Evolutionary conservation across 2,329 filamentous ascomycete species (phyloP), one percentile per base, ranked within the genome.

Genomic region (Alternaria arborescens): DNA sequence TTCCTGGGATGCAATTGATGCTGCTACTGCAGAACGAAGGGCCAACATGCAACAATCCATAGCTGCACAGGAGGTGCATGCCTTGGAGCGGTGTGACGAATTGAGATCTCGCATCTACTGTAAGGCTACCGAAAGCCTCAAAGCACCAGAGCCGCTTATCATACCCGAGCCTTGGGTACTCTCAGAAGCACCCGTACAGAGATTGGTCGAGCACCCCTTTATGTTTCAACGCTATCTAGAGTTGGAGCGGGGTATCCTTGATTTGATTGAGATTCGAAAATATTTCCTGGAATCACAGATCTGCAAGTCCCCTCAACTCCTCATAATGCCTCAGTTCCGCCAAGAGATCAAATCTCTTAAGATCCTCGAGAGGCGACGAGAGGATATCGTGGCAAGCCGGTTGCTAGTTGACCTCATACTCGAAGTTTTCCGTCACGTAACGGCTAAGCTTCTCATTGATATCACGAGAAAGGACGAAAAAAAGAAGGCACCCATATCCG

Each of bases 1-100:
- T 32, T 54, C 51, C 14, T 54, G 51, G 51, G 11, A 36, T 22
- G 51, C 51, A 28, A 54, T 54, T 3, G 51, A 43, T 32, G 40
- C 40, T 20, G 40, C 20, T 22, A 54, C 4, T n/a, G 20, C 28
- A 26, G 16, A 18, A 24, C 6, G 16, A 5, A 2, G 11, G 16
- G 46, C 32, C 20, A 36, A 50, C 12, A 26, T 24, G 8, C 46
- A 38, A 34, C 18, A 36, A 8, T 5, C 12, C 0, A 26, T 36
- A 50, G 46, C 32, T 8, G 20, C 46, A 50, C 46, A 50, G 20
- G 32, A 50, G 46, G 16, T 36, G 20, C 30, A 20, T 11, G 32
- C 5, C 36, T 2, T 24, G 30, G 20, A 50, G 46, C 32, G 30
- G 32, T 24, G 46, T 36, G 18, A 34, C 5, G 30, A 34, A 8